Conservation (phyloP, 495 filamentous ascomycete species). For the Lasiosphaeria miniovina region DNA sequence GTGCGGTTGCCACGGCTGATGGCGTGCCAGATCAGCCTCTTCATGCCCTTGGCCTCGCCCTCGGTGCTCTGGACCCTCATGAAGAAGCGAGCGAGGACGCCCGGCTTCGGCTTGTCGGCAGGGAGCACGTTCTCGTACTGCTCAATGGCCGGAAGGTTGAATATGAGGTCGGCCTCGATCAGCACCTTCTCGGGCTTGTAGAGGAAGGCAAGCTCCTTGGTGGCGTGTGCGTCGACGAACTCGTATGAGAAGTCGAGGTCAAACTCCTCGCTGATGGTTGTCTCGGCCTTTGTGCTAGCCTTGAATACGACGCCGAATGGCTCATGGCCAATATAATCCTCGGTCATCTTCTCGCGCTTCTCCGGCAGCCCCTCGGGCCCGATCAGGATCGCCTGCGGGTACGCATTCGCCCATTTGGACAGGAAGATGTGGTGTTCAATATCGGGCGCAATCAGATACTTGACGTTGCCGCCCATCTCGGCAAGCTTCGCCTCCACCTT, state of each 20-base stretch:
- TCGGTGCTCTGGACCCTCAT: slow-evolving; percentile 55
- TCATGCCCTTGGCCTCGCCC: slow-evolving; percentile 68
- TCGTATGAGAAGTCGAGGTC: slow-evolving; percentile 83
- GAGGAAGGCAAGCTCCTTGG: slow-evolving; percentile 82
- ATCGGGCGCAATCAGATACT: slow-evolving; percentile 83
- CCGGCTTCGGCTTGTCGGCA: slow-evolving; percentile 50
- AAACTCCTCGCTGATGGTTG: slow-evolving; percentile 67
- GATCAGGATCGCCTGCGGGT: slow-evolving; percentile 72
- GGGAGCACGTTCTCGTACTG: slow-evolving; percentile 68
- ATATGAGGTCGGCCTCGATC: slow-evolving; percentile 89
- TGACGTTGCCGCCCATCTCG: slow-evolving; percentile 66
- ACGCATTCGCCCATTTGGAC: slow-evolving; percentile 75
- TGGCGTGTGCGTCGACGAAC: slow-evolving; percentile 74
- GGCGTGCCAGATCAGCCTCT: slow-evolving; percentile 79
- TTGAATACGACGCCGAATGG: slow-evolving; percentile 67
- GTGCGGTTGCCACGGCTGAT: slow-evolving; percentile 60
- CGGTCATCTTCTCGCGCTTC: slow-evolving; percentile 64
- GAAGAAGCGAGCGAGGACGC: slow-evolving; percentile 64
- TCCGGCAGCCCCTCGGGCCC: slow-evolving; percentile 83
- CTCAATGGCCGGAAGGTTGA: slow-evolving; percentile 85
- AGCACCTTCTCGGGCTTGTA: slow-evolving; percentile 78
- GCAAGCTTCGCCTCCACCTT: slow-evolving; percentile 67
- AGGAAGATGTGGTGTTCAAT: slow-evolving; percentile 92
- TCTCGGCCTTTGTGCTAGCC: slow-evolving; percentile 42
- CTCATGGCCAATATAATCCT: slow-evolving; percentile 62